Evolutionary conservation across 78 protist genomes (phyloP).

Genomic region (Monosiga brevicollis): DNA sequence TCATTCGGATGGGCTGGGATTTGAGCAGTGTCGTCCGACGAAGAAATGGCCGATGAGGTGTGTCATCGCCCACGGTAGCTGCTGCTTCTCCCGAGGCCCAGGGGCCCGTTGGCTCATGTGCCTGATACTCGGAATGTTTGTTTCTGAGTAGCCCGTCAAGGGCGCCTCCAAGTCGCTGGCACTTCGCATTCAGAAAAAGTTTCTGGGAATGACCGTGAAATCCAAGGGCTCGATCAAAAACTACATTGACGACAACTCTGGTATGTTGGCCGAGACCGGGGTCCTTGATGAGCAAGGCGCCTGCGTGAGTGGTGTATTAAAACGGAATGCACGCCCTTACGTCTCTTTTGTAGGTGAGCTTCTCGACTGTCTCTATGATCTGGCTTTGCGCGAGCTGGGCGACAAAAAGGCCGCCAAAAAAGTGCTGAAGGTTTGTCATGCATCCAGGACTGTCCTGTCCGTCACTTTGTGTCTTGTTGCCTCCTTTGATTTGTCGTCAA

Average conservation of each 20-base stretch:
- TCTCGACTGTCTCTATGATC: neutral
- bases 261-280: too few species aligned
- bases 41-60: too few species aligned
- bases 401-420: neutral
- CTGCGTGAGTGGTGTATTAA: too few species aligned
- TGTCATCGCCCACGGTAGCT: too few species aligned
- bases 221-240: neutral
- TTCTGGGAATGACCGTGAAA: neutral
- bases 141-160: neutral
- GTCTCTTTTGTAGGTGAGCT: too few species aligned
- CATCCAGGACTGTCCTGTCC: neutral
- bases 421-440: neutral
- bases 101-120: too few species aligned
- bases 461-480: neutral
- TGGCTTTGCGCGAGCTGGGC: neutral
- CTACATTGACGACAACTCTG: neutral
- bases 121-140: neutral
- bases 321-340: too few species aligned
- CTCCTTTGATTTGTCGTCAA: neutral
- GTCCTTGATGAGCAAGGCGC: too few species aligned
- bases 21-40: too few species aligned
- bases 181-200: neutral
- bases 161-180: neutral
- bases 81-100: too few species aligned
- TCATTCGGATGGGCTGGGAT: too few species aligned